phyloP scores from a whole-genome alignment of 78 protist genomes.

The Dictyostelium capitatum region DNA sequence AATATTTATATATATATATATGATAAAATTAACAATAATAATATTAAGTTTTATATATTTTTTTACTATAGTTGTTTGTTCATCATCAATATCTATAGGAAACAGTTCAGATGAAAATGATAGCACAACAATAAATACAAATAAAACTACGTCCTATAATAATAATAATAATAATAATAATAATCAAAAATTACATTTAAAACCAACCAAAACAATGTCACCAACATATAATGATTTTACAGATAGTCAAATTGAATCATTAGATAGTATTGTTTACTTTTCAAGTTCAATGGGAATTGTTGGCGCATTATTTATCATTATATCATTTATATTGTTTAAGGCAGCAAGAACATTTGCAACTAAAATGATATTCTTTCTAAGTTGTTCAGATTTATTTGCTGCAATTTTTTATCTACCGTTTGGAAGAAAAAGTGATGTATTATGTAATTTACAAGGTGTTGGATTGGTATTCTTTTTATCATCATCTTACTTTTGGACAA shows the following conservation, averaged over 20 bases:
- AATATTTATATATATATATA: no score
- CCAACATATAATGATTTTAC: conserved; percentile 9
- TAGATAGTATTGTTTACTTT: conserved; percentile 56
- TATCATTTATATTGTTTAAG: conserved; percentile 45
- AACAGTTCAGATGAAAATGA: no score
- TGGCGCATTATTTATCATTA: conserved; percentile 60
- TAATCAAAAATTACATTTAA: neutral
- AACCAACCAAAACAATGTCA: neutral
- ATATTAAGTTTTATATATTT: neutral
- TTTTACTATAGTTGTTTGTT: neutral
- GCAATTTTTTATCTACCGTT: conserved; percentile 51
- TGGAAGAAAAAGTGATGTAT: conserved; percentile 12
- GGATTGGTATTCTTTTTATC: conserved; percentile 64
- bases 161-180: neutral
- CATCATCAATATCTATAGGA: neutral
- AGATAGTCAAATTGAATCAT: conserved; percentile 24
- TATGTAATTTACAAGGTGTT: conserved; percentile 56
- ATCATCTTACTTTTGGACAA: conserved; percentile 68
- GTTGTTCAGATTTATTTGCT: conserved; percentile 42
- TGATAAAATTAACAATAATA: neutral
- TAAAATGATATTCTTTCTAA: conserved; percentile 25
- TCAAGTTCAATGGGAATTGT: conserved; percentile 26
- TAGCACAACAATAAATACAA: neutral
- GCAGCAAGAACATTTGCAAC: conserved; percentile 58
- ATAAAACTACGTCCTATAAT: neutral